phyloP scores from a whole-genome alignment of 768 basidiomycete species.

The Dioszegia hungarica region DNA sequence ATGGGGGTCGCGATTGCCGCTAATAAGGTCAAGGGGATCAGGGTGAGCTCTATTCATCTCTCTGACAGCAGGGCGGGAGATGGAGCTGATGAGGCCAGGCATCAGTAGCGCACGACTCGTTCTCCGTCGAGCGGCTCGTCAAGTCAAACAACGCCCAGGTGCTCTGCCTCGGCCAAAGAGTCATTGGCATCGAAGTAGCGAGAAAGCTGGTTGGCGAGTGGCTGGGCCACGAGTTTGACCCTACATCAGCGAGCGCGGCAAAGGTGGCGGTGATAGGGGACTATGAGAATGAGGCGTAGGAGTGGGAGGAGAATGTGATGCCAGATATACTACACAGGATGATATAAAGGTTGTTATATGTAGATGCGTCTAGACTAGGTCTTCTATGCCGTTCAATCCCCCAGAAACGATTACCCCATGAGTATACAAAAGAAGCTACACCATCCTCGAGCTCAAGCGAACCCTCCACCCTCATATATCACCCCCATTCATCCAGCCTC shows the following conservation, averaged over 20 bases:
- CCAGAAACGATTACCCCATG: too few species aligned
- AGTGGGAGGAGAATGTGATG: neutral
- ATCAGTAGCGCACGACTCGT: conserved; percentile 42
- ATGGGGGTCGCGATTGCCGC: conserved; percentile 46
- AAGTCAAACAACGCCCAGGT: conserved; percentile 47
- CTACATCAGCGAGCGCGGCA: conserved; percentile 31
- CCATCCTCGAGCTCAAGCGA: too few species aligned
- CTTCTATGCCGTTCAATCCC: too few species aligned
- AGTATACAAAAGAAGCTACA: too few species aligned
- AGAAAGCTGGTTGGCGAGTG: conserved; percentile 40
- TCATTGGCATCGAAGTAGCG: conserved; percentile 43
- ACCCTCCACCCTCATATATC: too few species aligned
- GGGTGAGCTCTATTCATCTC: too few species aligned
- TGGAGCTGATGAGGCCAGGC: neutral
- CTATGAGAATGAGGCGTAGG: conserved; percentile 27
- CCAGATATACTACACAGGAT: too few species aligned
- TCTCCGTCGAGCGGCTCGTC: conserved; percentile 47
- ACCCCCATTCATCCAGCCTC: too few species aligned
- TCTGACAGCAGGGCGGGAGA: too few species aligned
- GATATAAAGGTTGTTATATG: too few species aligned
- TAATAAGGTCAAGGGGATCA: conserved; percentile 43
- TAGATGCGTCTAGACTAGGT: too few species aligned
- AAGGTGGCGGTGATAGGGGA: conserved; percentile 43
- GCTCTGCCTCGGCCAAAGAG: conserved; percentile 44
- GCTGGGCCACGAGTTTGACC: conserved; percentile 44